A percentile compares a stretch with the other conserved stretches of the same genome.
Evolutionary conservation across 164 flowering plant genomes (phyloP).

Genomic region (Liriodendron chinense): DNA sequence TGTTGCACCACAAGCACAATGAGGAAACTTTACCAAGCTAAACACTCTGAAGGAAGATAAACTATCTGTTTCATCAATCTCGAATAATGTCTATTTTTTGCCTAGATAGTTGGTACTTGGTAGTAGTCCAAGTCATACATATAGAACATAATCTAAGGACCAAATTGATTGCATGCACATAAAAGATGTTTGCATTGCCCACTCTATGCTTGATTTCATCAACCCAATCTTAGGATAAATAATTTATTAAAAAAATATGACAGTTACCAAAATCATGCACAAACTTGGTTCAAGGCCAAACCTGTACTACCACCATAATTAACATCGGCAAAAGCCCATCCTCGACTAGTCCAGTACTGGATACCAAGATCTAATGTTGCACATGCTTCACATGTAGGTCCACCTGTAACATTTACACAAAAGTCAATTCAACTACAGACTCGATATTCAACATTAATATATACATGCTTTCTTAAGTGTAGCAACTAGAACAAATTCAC

Average conservation of each 20-base stretch:
- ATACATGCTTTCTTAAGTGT: no score
- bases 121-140: not conserved
- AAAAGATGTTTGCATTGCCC: no score
- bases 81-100: not conserved
- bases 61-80: not conserved
- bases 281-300: conserved; percentile 30
- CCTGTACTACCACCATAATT: conserved; percentile 99
- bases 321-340: conserved; percentile 98
- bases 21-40: not conserved
- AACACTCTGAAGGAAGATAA: not conserved
- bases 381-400: conserved; percentile 86
- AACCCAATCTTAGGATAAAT: not conserved
- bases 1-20: not conserved
- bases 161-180: not conserved
- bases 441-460: not conserved
- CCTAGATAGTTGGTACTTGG: not conserved
- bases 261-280: not conserved
- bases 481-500: not conserved
- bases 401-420: conserved; percentile 53
- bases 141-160: not conserved
- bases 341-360: conserved; percentile 98
- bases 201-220: not conserved
- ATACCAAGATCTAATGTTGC: conserved; percentile 70
- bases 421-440: not conserved
- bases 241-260: not conserved